Base-by-base conservation (phyloP, 2,329 filamentous ascomycete genomes). In the Exophiala oligosperma region DNA sequence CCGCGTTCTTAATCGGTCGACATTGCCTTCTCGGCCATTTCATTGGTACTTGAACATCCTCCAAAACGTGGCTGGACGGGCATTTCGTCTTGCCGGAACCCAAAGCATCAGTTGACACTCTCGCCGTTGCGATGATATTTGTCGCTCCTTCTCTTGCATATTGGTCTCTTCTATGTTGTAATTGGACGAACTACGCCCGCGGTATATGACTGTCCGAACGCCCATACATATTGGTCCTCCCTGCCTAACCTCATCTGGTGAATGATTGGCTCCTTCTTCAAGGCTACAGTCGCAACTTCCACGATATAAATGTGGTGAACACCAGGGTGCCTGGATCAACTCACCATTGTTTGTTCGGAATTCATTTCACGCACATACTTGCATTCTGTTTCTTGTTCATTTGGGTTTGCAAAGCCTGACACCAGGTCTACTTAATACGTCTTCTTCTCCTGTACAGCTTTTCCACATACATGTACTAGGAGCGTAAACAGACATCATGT, bases 401-500 rank as follows among this genome's bases (percentile, higher is more conserved):
- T 35, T 57, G 24, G 11, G 37, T 47, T 35, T 11, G 7, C 32
- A 35, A 35, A 35, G 32, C 32, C 32, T 35, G 32, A 11, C 32
- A 35, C 2, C 32, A 9, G 32, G 32, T 9, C 32, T 35, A 35
- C 9, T 35, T 35, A 35, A 35, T 46, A 24, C 43, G 8, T 46
- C 26, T 4, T 26, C 9, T 4, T 46, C 43, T 23, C 43, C 21
- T 26, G 43, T 24, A 26, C 43, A 23, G 12, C 21, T 8, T 24
- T 46, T 9, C 65, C 61, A 46, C 28, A 57, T 48, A 14, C 38
- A 96, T 96, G 92, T 96, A 92, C 71, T 92, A 11, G 32, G 72
- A 80, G 65, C 61, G 17, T n/a, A 21, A 53, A 35, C 7, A 9
- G 26, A 29, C 37, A 14, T 11, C 26, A 96, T 96, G 92, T 96